phyloP scores from a whole-genome alignment of 352 stramenopile species.

The Pythium sukuiense region DNA sequence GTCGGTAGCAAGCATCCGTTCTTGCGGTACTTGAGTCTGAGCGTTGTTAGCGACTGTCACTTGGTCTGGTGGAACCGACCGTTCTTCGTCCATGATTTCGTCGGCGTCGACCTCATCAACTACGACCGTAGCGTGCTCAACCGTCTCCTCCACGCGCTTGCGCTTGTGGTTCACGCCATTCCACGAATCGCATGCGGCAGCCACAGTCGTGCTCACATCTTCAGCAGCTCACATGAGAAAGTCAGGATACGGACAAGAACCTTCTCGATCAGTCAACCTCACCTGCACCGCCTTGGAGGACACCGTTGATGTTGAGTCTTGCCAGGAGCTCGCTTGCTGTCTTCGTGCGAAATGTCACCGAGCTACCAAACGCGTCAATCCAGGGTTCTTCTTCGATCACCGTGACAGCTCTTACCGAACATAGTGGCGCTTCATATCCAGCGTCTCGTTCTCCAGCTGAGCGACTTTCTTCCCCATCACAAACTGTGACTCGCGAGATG shows the following conservation, averaged over 20 bases:
- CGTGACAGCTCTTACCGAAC: constrained; percentile 34
- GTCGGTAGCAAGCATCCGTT: background rate
- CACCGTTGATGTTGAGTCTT: constrained; percentile 24
- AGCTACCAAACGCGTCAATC: constrained; percentile 30
- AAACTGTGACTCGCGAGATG: constrained; percentile 45
- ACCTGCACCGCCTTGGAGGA: constrained; percentile 16
- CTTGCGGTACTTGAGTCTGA: background rate
- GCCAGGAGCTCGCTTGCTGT: constrained; percentile 48
- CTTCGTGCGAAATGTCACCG: constrained; percentile 56
- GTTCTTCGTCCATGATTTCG: background rate
- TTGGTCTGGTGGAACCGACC: background rate
- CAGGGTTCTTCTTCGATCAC: background rate
- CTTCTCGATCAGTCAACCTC: background rate
- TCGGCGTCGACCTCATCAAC: background rate
- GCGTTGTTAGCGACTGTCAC: background rate
- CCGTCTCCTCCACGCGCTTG: constrained; percentile 26
- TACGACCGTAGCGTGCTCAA: background rate
- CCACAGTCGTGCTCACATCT: constrained; percentile 12
- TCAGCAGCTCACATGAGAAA: background rate
- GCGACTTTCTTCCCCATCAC: constrained; percentile 49
- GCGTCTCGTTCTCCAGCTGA: constrained; percentile 36
- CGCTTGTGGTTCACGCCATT: constrained; percentile 35
- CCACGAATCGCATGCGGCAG: constrained; percentile 33
- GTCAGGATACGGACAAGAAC: background rate
- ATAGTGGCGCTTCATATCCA: constrained; percentile 56